Evolutionary conservation across 2,329 filamentous ascomycete genomes (phyloP).

Genomic region (Nothophoma quercina): DNA sequence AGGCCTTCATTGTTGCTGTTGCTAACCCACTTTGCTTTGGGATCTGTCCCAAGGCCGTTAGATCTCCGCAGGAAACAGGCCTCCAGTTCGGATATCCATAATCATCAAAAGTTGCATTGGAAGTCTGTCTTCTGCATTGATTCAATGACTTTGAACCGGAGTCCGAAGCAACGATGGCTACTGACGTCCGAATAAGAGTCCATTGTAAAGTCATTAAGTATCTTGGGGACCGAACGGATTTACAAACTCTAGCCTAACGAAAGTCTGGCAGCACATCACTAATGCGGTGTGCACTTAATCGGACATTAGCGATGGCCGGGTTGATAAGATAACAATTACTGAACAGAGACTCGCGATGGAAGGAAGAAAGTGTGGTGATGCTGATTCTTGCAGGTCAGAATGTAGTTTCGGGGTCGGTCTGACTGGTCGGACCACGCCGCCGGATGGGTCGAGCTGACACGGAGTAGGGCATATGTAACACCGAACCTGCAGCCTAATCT

Average conservation of each 20-base stretch:
- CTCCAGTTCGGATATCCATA: too few relatives aligned
- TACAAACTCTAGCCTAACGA: not conserved
- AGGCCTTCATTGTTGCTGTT: too few relatives aligned
- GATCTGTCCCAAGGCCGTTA: too few relatives aligned
- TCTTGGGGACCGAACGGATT: too few relatives aligned
- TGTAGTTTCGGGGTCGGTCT: not conserved
- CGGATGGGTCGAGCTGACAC: not conserved
- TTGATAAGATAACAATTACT: constrained; percentile 1
- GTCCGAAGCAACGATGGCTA: too few relatives aligned
- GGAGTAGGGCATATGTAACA: not conserved
- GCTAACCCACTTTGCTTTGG: too few relatives aligned
- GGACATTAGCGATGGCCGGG: not conserved
- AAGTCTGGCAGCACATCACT: not conserved
- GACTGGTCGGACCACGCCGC: not conserved
- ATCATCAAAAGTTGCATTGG: too few relatives aligned
- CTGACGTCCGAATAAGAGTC: too few relatives aligned
- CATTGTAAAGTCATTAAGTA: too few relatives aligned
- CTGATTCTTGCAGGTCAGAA: not conserved
- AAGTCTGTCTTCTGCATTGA: too few relatives aligned
- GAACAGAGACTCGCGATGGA: constrained; percentile 3
- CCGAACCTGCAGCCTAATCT: constrained; percentile 1
- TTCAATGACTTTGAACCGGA: too few relatives aligned
- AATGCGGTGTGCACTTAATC: not conserved
- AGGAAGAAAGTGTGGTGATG: constrained; percentile 2
- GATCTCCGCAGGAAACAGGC: too few relatives aligned